Conservation (phyloP, 768 basidiomycete genomes). For the Pholiota conissans region DNA sequence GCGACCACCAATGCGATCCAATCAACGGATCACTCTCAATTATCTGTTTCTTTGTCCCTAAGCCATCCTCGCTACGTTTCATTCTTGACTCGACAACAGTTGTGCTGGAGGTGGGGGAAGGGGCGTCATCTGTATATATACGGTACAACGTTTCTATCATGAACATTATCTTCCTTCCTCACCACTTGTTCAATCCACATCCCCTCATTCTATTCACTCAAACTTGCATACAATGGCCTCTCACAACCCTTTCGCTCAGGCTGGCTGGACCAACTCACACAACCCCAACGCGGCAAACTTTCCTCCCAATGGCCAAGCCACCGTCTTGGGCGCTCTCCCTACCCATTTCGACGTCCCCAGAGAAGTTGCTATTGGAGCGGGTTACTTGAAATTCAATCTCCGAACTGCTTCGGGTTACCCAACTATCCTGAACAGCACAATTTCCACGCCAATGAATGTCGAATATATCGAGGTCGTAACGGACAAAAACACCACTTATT, state of each 20-base stretch:
- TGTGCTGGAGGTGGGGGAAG: background rate
- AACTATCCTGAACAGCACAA: conserved; percentile 7
- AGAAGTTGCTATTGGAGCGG: background rate
- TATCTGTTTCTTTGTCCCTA: background rate
- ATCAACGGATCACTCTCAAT: background rate
- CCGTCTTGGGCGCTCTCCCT: conserved; percentile 10
- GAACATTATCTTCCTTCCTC: background rate
- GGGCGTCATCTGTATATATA: background rate
- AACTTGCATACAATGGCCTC: background rate
- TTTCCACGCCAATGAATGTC: background rate
- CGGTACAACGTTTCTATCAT: background rate
- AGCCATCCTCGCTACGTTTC: background rate
- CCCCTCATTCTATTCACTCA: background rate
- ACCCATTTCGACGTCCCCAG: background rate
- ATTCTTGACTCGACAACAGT: background rate
- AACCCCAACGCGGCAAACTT: conserved; percentile 1
- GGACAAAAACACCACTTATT: conserved; percentile 5
- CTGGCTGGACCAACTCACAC: conserved; percentile 7
- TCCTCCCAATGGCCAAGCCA: conserved; percentile 1
- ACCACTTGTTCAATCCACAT: background rate
- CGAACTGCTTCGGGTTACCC: background rate
- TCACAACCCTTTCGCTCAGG: conserved; percentile 1
- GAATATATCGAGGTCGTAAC: conserved; percentile 9
- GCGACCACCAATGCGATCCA: background rate
- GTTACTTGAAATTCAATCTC: conserved; percentile 4